These are phyloP conservation scores for Termitomyces sp. DNA, from an alignment of 768 basidiomycete species.

Conservation along the genomic window DNA sequence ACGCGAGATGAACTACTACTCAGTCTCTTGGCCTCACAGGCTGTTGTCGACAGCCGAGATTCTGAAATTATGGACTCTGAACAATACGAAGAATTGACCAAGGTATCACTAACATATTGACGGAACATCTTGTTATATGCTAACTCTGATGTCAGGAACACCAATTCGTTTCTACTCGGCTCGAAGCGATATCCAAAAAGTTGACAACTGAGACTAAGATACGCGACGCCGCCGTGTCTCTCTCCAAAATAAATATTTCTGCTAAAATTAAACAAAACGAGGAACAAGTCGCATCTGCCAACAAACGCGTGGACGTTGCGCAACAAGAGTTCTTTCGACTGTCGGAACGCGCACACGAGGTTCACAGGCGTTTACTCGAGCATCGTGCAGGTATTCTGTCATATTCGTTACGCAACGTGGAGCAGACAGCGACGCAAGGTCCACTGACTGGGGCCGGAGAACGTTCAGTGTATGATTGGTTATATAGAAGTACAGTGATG, in stretches of 20 bases:
- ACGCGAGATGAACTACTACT: constrained; percentile 82
- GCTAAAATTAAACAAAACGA: constrained; percentile 58
- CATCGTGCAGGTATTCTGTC: constrained; percentile 83
- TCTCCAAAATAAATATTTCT: constrained; percentile 60
- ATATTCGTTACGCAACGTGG: constrained; percentile 60
- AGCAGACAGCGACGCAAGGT: constrained; percentile 34
- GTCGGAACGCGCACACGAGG: constrained; percentile 57
- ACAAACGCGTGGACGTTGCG: constrained; percentile 60
- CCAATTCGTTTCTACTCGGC: constrained; percentile 58
- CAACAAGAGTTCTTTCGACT: constrained; percentile 70
- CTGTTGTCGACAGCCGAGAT: constrained; percentile 84
- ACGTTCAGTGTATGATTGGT: constrained; percentile 51
- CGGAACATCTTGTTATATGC: constrained; percentile 6
- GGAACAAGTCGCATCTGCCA: constrained; percentile 71
- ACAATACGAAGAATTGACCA: constrained; percentile 47
- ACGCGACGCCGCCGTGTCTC: constrained; percentile 76
- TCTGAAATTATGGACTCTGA: constrained; percentile 64
- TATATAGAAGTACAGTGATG: constrained; percentile 42
- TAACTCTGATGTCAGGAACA: constrained; percentile 53
- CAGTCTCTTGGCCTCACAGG: constrained; percentile 88
- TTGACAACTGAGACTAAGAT: constrained; percentile 81
- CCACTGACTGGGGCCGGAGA: constrained; percentile 21
- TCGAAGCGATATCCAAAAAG: constrained; percentile 65
- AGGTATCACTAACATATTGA: constrained; percentile 23
- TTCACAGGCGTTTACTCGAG: constrained; percentile 62